phyloP scores from a whole-genome alignment of 1,284 basidiomycete genomes.

The Cutaneotrichosporon spelunceum region DNA sequence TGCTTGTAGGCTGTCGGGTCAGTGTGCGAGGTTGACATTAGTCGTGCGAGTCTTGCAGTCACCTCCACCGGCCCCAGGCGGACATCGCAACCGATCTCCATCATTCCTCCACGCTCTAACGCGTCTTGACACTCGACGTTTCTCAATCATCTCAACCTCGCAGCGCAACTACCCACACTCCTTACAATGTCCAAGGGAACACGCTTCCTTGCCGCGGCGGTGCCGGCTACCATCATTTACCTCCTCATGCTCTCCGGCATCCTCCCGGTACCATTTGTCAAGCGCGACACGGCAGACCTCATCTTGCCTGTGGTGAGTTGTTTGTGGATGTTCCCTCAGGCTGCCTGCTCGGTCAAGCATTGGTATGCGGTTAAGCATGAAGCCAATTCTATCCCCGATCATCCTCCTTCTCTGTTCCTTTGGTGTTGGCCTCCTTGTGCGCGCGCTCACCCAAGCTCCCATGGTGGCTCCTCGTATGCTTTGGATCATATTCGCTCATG shows the following conservation, averaged over 20 bases:
- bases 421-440: not conserved
- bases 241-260: conserved; percentile 58
- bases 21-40: too few relatives aligned
- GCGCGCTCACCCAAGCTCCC: conserved; percentile 56
- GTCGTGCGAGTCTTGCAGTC: not conserved
- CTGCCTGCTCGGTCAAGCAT: not conserved
- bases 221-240: conserved; percentile 57
- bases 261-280: conserved; percentile 61
- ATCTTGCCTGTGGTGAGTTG: conserved; percentile 63
- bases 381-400: too few relatives aligned
- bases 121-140: not conserved
- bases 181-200: conserved; percentile 60
- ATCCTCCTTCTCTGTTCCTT: not conserved
- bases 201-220: conserved; percentile 55
- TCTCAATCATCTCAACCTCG: not conserved
- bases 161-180: not conserved
- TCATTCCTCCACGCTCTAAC: not conserved
- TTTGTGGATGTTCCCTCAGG: too few relatives aligned
- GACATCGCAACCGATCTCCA: not conserved
- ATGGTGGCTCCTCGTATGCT: conserved; percentile 71
- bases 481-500: conserved; percentile 69
- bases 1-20: too few relatives aligned
- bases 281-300: conserved; percentile 53
- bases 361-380: not conserved
- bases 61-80: not conserved